phyloP scores from a whole-genome alignment of 768 basidiomycete species.

The Panaeolus papilionaceus region DNA sequence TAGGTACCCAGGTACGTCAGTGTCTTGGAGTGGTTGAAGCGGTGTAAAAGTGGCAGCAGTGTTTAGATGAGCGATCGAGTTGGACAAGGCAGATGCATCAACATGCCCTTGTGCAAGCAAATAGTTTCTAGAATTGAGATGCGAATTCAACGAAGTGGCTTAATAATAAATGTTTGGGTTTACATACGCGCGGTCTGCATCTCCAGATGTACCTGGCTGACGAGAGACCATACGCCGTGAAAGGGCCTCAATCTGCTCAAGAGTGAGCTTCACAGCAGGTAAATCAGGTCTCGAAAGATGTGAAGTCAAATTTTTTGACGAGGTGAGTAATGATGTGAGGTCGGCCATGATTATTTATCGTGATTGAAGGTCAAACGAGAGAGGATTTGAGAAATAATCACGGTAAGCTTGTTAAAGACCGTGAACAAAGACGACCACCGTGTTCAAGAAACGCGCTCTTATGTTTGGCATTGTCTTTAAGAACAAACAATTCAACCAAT shows the following conservation, averaged over 20 bases:
- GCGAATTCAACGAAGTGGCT: conserved; percentile 16
- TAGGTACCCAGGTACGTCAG: conserved; percentile 91
- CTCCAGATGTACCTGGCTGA: conserved; percentile 66
- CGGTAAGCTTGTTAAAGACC: background rate
- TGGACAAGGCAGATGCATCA: conserved; percentile 87
- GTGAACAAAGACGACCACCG: background rate
- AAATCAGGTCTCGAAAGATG: conserved; percentile 83
- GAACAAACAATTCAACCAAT: background rate
- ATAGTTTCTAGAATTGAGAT: conserved; percentile 66
- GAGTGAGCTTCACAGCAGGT: conserved; percentile 85
- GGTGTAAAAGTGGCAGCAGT: conserved; percentile 85
- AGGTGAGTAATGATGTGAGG: conserved; percentile 72
- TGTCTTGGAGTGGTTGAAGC: conserved; percentile 92
- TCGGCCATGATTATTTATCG: conserved; percentile 47
- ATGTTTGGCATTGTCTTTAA: background rate
- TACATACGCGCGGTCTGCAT: conserved; percentile 76
- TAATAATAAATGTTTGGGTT: background rate
- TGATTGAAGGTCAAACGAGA: background rate
- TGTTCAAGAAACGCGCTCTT: conserved; percentile 1
- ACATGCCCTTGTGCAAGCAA: conserved; percentile 93
- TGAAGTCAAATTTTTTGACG: conserved; percentile 75
- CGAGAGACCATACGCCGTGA: conserved; percentile 83
- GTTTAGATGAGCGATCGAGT: conserved; percentile 84
- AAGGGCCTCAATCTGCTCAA: conserved; percentile 96
- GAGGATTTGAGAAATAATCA: background rate